Base-by-base conservation (phyloP, 805 yeast species). In the Hanseniaspora nectarophila region DNA sequence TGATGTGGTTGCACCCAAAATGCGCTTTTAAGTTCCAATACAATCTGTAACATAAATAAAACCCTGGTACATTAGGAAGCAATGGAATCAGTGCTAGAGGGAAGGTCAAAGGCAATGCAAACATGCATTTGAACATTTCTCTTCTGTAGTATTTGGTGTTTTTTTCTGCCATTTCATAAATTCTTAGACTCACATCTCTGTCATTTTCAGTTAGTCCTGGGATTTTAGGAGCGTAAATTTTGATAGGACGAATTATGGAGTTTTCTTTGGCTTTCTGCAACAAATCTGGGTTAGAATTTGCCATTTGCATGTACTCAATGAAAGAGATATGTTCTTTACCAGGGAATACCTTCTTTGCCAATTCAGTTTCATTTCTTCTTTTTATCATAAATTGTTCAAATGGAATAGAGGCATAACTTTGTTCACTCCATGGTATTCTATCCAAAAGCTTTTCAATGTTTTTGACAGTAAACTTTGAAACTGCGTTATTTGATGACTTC, bases 41-140 rank as follows among this genome's bases (percentile, higher is more conserved):
- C 18, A 83, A 73, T 55, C 97, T 72, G 63, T 83, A 89, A 2
- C 83, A 72, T 40, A 89, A 66, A 60, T 87, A 90, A 61, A 90
- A 83, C 0, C 95, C 95, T 0, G 97, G 97, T 20, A 89, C 76
- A 60, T 89, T 89, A 20, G 97, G 97, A 3, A 88, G 64, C n/a
- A 89, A 72, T 0, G 97, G 97, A 0, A 90, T 61, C 40, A 87
- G 59, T 0, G 86, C 88, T 40, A 89, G 64, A 2, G 97, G 97
- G 2, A 86, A 58, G 0, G 94, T 79, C 43, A 89, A 56, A 1
- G 97, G 97, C 3, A 90, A 65, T 3, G 80, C 79, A 15, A 81
- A 54, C 1, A 76, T 72, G 57, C 83, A 77, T 35, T 70, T 57
- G 2, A 75, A 44, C 56, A 82, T 72, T 58, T 75, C 74, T 60